A percentile compares a stretch with the other conserved stretches of the same genome.
These are phyloP conservation scores for Veloboletus limbatus DNA, from an alignment of 1,284 basidiomycete species.

Conservation along the genomic window DNA sequence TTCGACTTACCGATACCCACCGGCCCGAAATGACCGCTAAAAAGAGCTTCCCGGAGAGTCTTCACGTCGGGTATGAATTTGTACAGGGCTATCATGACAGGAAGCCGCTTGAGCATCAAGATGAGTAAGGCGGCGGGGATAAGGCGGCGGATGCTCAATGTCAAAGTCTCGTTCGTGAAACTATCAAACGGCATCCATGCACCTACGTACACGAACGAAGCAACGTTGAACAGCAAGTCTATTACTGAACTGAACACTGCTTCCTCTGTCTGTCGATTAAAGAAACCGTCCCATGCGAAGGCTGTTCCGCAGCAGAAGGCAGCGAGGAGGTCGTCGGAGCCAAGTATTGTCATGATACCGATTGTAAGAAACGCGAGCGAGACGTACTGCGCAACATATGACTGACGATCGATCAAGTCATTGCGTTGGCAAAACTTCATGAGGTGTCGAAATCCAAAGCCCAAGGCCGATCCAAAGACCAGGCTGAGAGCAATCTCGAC, in stretches of 20 bases:
- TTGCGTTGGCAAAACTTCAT: conserved; percentile 94
- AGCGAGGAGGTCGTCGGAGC: conserved; percentile 92
- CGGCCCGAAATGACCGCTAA: conserved; percentile 93
- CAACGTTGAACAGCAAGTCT: conserved; percentile 87
- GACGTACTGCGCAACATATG: conserved; percentile 79
- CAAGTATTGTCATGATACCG: conserved; percentile 80
- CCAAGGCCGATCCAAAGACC: conserved; percentile 77
- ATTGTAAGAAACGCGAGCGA: conserved; percentile 80
- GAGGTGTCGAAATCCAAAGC: conserved; percentile 83
- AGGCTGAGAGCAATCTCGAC: conserved; percentile 86
- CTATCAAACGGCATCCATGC: conserved; percentile 91
- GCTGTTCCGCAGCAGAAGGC: conserved; percentile 95
- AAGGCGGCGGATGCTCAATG: conserved; percentile 79
- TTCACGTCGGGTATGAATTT: conserved; percentile 93
- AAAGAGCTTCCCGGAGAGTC: conserved; percentile 82
- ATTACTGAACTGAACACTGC: conserved; percentile 96
- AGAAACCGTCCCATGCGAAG: conserved; percentile 99
- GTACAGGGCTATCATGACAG: conserved; percentile 79
- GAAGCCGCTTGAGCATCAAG: conserved; percentile 79
- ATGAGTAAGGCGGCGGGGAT: conserved; percentile 79
- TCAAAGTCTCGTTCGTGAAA: conserved; percentile 65
- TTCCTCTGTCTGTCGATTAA: conserved; percentile 95
- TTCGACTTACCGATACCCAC: conserved; percentile 71
- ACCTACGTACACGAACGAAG: conserved; percentile 89
- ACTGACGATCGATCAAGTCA: conserved; percentile 93